Evolutionary conservation across 768 basidiomycete genomes (phyloP), one percentile per base, ranked within the genome.

Genomic region (Suillus hirtellus): DNA sequence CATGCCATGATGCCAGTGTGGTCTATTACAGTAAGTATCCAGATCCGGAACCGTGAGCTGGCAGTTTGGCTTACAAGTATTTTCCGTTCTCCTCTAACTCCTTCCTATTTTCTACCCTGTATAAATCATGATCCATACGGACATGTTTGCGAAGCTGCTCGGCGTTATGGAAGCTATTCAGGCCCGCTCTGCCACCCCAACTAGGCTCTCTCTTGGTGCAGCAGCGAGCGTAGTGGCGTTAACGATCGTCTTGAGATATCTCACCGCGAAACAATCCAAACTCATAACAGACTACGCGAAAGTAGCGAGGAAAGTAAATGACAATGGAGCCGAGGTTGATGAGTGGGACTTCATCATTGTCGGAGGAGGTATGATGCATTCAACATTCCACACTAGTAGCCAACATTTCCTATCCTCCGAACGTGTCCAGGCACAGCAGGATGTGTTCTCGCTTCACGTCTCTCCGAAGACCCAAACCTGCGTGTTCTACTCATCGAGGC

Each of bases 301-400:
- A 31, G 61, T 66, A 17, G 67, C 67, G 10, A 63, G 61, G 24
- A 60, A 42, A 38, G 46, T 60, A 7, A 59, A 60, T 35, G 27
- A 44, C 2, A 15, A 60, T 10, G 59, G 35, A 6, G 42, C 19
- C 4, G 61, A 64, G 14, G 63, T 65, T 42, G 69, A 77, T 58
- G 77, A 80, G 60, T 84, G 78, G 63, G 84, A 87, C 69, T 76
- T 84, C 55, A 76, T 87, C 59, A 74, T 86, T 60, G 76, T 85
- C 47, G 85, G 85, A 4, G 85, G 86, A 78, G 85, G 85, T 83
- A 61, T 63, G 60, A 9, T 1, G 60, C 37, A n/a, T 59, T 47
- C 14, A 24, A 24, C 17, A 47, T 55, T 65, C 56, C 37, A 21
- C 11, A 47, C n/a, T 46, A 12, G n/a, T 47, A 46, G 17, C 34